These are phyloP conservation scores for Wickerhamomyces bisporus DNA, from an alignment of 805 yeast species.

Conservation along the genomic window DNA sequence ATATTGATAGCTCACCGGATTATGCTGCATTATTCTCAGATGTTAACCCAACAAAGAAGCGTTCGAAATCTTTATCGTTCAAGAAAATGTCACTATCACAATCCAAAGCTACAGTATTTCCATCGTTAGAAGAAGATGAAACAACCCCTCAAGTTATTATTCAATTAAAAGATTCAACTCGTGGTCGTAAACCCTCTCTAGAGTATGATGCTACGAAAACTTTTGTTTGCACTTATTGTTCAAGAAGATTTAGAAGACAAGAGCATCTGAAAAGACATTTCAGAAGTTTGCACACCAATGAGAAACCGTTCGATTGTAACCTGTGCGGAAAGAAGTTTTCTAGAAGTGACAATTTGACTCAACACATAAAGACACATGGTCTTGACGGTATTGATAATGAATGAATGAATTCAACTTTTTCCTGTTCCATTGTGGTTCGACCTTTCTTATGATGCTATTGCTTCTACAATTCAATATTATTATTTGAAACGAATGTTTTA, in stretches of 20 bases:
- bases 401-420: too few relatives aligned
- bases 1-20: conserved; percentile 21
- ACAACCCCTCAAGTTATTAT: conserved; percentile 1
- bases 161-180: conserved; percentile 31
- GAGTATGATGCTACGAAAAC: conserved; percentile 52
- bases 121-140: not conserved
- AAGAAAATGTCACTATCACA: conserved; percentile 5
- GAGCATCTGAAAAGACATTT: conserved; percentile 75
- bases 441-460: too few relatives aligned
- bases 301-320: conserved; percentile 62
- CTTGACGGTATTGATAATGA: not conserved
- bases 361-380: conserved; percentile 57
- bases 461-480: too few relatives aligned
- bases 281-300: conserved; percentile 66
- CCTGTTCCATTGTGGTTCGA: too few relatives aligned
- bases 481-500: too few relatives aligned
- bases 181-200: conserved; percentile 63
- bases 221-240: conserved; percentile 59
- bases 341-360: conserved; percentile 60
- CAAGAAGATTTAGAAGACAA: conserved; percentile 64
- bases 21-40: conserved; percentile 27
- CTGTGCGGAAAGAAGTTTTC: conserved; percentile 62
- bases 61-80: conserved; percentile 14
- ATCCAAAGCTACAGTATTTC: not conserved
- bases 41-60: conserved; percentile 16